Conservation (phyloP, 1,284 basidiomycete genomes). For the Spongispora temasekensis region DNA sequence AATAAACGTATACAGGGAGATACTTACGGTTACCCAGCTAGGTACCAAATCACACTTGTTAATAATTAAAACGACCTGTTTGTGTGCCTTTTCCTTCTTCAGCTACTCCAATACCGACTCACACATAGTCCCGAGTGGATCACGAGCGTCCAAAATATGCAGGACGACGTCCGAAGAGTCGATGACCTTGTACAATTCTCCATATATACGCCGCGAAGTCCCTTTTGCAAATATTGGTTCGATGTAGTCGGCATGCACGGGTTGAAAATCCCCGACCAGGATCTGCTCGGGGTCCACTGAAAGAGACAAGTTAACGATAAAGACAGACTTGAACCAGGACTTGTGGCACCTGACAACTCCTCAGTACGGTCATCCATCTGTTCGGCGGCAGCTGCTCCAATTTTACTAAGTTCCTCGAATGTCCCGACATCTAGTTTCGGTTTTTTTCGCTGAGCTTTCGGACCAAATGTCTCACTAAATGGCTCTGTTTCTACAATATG, state of each 20-base stretch:
- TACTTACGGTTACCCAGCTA: constrained; percentile 95
- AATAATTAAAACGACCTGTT: constrained; percentile 94
- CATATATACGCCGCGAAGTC: constrained; percentile 94
- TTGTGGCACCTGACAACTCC: constrained; percentile 20
- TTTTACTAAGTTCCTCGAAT: constrained; percentile 83
- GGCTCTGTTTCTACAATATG: constrained; percentile 95
- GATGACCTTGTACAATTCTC: constrained; percentile 98
- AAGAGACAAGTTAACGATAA: too few relatives aligned
- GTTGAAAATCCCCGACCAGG: constrained; percentile 39
- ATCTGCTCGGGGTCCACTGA: too few relatives aligned
- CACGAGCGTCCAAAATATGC: constrained; percentile 95
- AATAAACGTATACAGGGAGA: constrained; percentile 2
- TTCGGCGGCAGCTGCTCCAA: constrained; percentile 49
- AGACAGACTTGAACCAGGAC: too few relatives aligned
- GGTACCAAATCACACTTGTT: constrained; percentile 99
- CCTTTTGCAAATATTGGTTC: constrained; percentile 93
- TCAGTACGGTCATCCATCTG: constrained; percentile 8
- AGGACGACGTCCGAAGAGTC: constrained; percentile 98
- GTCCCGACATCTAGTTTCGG: constrained; percentile 82
- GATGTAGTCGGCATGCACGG: constrained; percentile 72
- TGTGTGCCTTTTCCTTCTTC: constrained; percentile 95
- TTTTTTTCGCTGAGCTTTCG: constrained; percentile 89
- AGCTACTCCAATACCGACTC: constrained; percentile 94
- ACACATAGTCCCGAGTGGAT: constrained; percentile 97
- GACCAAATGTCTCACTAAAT: constrained; percentile 90